Percentiles rank a stretch among this genome's conserved stretches.
phyloP scores from a whole-genome alignment of 2,329 filamentous ascomycete genomes.

The Trichoderma sp. region DNA sequence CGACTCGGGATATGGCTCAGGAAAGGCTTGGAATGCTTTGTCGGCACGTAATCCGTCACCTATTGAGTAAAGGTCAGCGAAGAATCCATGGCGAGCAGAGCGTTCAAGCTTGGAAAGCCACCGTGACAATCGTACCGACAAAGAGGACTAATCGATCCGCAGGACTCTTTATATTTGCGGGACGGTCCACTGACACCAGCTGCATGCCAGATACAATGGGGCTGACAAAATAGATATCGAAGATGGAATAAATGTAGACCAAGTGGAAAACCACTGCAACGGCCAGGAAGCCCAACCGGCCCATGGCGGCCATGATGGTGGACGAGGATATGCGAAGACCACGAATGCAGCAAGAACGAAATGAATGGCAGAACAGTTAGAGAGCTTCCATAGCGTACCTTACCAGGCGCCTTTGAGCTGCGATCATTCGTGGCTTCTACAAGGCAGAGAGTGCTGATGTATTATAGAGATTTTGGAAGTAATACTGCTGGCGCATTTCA shows the following conservation, averaged over 20 bases:
- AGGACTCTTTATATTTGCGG: conserved; percentile 61
- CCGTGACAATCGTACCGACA: conserved; percentile 62
- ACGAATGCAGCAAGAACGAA: not conserved
- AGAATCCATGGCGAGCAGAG: not conserved
- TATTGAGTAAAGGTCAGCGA: conserved; percentile 31
- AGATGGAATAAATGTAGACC: conserved; percentile 92
- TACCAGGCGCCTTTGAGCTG: not conserved
- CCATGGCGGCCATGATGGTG: conserved; percentile 51
- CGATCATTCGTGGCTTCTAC: not conserved
- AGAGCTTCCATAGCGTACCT: conserved; percentile 17
- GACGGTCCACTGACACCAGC: conserved; percentile 67
- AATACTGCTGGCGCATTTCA: not conserved
- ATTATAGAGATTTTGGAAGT: not conserved
- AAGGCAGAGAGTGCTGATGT: not conserved
- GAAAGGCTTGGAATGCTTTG: conserved; percentile 93
- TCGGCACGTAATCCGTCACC: conserved; percentile 93
- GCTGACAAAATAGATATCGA: conserved; percentile 98
- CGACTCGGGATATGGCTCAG: conserved; percentile 73
- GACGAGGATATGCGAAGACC: not conserved
- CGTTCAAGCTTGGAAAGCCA: not conserved
- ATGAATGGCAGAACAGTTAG: not conserved
- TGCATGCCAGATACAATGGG: conserved; percentile 96
- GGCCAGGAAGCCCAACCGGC: conserved; percentile 78
- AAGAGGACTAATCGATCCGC: conserved; percentile 89
- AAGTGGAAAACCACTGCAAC: conserved; percentile 90